These are phyloP conservation scores for Pseudodiploospora longispora DNA, from an alignment of 2,329 filamentous ascomycete species.

Conservation along the genomic window DNA sequence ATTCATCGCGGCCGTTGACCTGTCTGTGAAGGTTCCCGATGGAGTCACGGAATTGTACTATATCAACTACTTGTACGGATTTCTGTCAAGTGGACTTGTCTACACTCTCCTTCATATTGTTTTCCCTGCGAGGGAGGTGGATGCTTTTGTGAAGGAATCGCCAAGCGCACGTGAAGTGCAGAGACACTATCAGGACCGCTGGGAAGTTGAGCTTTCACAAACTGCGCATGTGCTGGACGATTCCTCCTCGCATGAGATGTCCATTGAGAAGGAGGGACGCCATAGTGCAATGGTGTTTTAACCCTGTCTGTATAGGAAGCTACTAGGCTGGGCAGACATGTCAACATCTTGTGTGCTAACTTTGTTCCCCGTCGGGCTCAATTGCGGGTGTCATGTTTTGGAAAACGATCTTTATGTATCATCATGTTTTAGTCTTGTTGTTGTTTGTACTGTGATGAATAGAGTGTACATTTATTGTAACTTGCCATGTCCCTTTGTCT, in stretches of 20 bases:
- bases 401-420: too few relatives aligned
- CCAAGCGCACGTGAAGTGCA: conserved; percentile 19
- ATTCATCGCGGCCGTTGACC: conserved; percentile 32
- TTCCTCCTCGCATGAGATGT: conserved; percentile 3
- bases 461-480: too few relatives aligned
- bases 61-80: conserved; percentile 31
- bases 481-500: too few relatives aligned
- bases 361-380: too few relatives aligned
- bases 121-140: conserved; percentile 19
- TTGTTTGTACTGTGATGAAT: too few relatives aligned
- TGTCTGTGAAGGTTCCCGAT: conserved; percentile 21
- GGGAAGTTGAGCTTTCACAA: conserved; percentile 21
- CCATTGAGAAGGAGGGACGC: not conserved
- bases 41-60: conserved; percentile 31
- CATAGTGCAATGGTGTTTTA: too few relatives aligned
- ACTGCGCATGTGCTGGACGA: conserved; percentile 7
- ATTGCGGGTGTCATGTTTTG: too few relatives aligned
- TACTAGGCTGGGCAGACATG: too few relatives aligned
- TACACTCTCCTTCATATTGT: conserved; percentile 22
- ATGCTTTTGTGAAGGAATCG: conserved; percentile 20
- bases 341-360: too few relatives aligned
- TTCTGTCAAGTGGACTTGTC: conserved; percentile 24
- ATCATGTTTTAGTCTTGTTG: too few relatives aligned
- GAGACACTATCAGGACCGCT: conserved; percentile 19
- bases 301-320: too few relatives aligned